Percentiles rank a stretch among this genome's conserved stretches.
phyloP scores from a whole-genome alignment of 805 yeast genomes.

The Candida pseudofarinosa region DNA sequence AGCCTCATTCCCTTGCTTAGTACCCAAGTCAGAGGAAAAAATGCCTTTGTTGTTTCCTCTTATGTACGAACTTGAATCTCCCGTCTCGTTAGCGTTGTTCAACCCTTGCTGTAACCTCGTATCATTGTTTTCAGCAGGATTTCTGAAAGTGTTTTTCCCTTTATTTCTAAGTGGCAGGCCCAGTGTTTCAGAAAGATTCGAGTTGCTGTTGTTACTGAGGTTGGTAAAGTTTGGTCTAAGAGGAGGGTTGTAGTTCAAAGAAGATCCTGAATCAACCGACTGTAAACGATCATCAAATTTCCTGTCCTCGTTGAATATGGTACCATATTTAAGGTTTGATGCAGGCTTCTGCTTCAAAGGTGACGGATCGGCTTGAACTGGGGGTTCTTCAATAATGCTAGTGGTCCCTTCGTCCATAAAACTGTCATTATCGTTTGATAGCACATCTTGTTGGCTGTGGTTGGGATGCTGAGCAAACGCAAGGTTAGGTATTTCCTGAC shows the following conservation, averaged over 20 bases:
- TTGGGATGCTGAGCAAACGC: conserved; percentile 1
- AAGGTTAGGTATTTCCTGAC: conserved; percentile 3
- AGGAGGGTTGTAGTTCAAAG: conserved; percentile 37
- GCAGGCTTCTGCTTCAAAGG: conserved; percentile 17
- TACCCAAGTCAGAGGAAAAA: not conserved
- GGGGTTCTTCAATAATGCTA: conserved; percentile 14
- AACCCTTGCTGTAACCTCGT: conserved; percentile 1
- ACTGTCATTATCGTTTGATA: conserved; percentile 20
- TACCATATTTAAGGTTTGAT: conserved; percentile 10
- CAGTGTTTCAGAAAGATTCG: conserved; percentile 25
- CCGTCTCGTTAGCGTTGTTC: not conserved
- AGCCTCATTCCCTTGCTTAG: not conserved
- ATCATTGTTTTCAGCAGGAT: not conserved
- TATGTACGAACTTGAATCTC: not conserved
- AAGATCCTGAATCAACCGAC: conserved; percentile 31
- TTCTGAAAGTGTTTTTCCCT: conserved; percentile 4
- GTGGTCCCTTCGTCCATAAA: conserved; percentile 40
- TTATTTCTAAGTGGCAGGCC: conserved; percentile 23
- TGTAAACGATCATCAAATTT: conserved; percentile 22
- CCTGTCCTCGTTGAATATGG: conserved; percentile 1
- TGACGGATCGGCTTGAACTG: conserved; percentile 4
- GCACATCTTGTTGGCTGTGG: not conserved
- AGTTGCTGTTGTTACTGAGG: conserved; percentile 35
- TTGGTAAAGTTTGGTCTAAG: conserved; percentile 31
- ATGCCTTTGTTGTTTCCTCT: not conserved